phyloP scores from a whole-genome alignment of 2,329 filamentous ascomycete species.

The Trichophyton schoenleinii region DNA sequence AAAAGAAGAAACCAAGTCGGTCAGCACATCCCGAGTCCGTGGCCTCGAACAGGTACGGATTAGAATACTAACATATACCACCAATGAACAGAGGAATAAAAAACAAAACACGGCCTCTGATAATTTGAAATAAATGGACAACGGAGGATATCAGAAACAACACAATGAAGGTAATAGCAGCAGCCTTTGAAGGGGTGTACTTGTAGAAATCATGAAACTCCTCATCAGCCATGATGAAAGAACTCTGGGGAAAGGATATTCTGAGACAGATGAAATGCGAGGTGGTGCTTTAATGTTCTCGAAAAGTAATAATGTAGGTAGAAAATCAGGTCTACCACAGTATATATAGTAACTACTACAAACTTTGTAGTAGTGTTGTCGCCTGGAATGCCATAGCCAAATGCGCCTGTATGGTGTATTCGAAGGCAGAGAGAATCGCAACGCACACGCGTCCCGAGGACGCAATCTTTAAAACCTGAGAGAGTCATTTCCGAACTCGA shows the following conservation, averaged over 20 bases:
- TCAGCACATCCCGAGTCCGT: neutral
- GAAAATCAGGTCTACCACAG: neutral
- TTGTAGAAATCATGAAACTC: conserved; percentile 18
- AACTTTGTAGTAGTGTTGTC: neutral
- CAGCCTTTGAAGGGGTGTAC: conserved; percentile 32
- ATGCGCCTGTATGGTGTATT: neutral
- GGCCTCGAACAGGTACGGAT: neutral
- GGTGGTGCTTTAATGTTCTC: neutral
- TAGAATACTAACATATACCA: conserved; percentile 18
- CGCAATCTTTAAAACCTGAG: neutral
- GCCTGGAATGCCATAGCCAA: neutral
- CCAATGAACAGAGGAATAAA: conserved; percentile 22
- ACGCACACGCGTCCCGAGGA: neutral
- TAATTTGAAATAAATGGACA: conserved; percentile 29
- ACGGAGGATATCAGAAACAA: conserved; percentile 33
- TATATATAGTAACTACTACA: neutral
- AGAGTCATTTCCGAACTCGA: neutral
- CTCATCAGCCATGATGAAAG: conserved; percentile 7
- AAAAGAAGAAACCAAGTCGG: neutral
- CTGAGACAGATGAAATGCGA: neutral
- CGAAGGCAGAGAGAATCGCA: neutral
- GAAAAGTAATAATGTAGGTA: neutral
- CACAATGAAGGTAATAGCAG: conserved; percentile 32
- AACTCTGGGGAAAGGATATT: neutral
- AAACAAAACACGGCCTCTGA: conserved; percentile 21